A percentile compares a stretch with the other conserved stretches of the same genome.
These are phyloP conservation scores for Thalassiosira allenii DNA, from an alignment of 352 stramenopile species.

Conservation along the genomic window DNA sequence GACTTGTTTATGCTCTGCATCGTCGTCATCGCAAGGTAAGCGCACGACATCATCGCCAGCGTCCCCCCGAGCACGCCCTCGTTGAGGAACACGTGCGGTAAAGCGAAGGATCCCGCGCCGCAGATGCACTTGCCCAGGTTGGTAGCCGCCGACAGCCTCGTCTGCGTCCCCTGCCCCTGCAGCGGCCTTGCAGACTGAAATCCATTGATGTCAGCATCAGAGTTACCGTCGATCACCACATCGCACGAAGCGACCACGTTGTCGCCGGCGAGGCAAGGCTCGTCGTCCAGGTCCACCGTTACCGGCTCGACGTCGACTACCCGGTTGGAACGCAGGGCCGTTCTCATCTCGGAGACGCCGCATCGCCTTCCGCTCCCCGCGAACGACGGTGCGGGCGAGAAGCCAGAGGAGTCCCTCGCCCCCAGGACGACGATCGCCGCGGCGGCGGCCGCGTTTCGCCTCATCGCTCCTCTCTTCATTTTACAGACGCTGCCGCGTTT, in stretches of 20 bases:
- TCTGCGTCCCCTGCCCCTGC: slow-evolving; percentile 37
- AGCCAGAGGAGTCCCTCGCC: not conserved
- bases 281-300: slow-evolving; percentile 24
- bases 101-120: slow-evolving; percentile 61
- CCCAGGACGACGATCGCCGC: too few species aligned
- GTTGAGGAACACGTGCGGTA: slow-evolving; percentile 66
- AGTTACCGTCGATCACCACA: not conserved
- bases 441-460: too few species aligned
- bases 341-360: not conserved
- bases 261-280: slow-evolving; percentile 37
- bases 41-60: slow-evolving; percentile 56
- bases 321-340: not conserved
- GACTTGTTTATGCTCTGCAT: slow-evolving; percentile 59
- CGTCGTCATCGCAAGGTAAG: slow-evolving; percentile 40
- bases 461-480: too few species aligned
- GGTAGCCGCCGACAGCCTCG: slow-evolving; percentile 45
- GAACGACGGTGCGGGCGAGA: not conserved
- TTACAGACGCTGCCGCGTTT: too few species aligned
- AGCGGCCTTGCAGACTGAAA: not conserved
- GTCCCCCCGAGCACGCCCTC: slow-evolving; percentile 63
- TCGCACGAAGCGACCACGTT: slow-evolving; percentile 43
- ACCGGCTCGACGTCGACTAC: not conserved
- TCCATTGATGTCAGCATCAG: slow-evolving; percentile 2
- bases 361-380: too few species aligned
- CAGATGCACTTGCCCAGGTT: slow-evolving; percentile 72